Evolutionary conservation across 495 filamentous ascomycete species (phyloP).

Genomic region (Tuber indicum): DNA sequence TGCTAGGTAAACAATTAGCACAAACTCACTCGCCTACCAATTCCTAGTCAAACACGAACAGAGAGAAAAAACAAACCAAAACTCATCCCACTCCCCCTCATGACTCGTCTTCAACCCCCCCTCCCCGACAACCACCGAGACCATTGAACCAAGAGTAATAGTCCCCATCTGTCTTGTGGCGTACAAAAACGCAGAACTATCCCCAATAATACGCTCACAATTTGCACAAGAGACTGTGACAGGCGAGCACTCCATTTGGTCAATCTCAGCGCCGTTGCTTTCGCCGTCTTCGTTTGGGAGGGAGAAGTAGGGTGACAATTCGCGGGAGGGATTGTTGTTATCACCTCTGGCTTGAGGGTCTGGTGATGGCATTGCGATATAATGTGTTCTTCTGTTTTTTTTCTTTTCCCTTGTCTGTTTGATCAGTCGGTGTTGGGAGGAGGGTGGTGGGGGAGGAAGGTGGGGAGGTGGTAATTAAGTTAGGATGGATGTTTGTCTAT

Average conservation of each 20-base stretch:
- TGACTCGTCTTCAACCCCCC: constrained; percentile 30
- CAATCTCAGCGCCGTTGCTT: constrained; percentile 12
- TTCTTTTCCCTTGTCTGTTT: not conserved
- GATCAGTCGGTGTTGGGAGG: constrained; percentile 6
- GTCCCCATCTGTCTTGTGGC: constrained; percentile 35
- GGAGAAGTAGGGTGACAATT: constrained; percentile 27
- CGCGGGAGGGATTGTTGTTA: constrained; percentile 7
- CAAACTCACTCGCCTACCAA: constrained; percentile 3
- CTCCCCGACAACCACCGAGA: constrained; percentile 19
- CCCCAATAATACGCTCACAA: constrained; percentile 38
- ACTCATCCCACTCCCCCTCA: constrained; percentile 35
- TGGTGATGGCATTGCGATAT: not conserved
- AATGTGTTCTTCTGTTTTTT: not conserved
- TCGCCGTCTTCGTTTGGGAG: constrained; percentile 34
- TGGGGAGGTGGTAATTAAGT: constrained; percentile 12
- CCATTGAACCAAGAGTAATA: constrained; percentile 25
- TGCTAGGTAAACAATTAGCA: constrained; percentile 18
- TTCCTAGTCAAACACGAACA: not conserved
- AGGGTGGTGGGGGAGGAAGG: constrained; percentile 1
- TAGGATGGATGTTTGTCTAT: not conserved
- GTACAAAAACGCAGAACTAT: constrained; percentile 31
- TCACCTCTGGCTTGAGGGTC: not conserved
- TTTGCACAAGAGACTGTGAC: constrained; percentile 34
- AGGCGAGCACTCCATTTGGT: constrained; percentile 15
- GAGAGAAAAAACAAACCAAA: constrained; percentile 19